Percentiles rank a stretch among this genome's conserved stretches.
phyloP scores from a whole-genome alignment of 192 early-diverging fungal genomes.

The Coemansia sp. region DNA sequence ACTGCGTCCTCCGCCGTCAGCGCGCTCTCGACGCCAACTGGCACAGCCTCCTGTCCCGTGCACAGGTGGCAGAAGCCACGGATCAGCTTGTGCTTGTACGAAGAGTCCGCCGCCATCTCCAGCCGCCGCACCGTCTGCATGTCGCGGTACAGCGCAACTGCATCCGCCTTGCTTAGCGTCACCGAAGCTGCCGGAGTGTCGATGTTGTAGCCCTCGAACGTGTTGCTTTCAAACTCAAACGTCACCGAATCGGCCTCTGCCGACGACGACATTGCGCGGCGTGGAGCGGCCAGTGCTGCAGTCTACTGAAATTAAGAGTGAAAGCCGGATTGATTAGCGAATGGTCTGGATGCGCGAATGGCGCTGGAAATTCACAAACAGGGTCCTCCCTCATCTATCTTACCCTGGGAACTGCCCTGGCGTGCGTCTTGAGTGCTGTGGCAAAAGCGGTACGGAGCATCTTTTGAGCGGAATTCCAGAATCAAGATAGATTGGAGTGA shows the following conservation, averaged over 20 bases:
- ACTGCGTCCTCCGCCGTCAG: constrained; percentile 87
- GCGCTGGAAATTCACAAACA: too few relatives aligned
- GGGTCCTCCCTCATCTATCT: too few relatives aligned
- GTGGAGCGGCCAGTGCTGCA: neutral
- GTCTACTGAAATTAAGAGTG: neutral
- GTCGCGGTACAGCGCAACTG: constrained; percentile 79
- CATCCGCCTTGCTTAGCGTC: constrained; percentile 68
- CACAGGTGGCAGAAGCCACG: constrained; percentile 99
- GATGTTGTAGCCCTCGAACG: constrained; percentile 86
- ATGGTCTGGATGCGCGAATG: neutral
- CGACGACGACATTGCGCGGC: constrained; percentile 33
- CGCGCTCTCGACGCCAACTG: constrained; percentile 92
- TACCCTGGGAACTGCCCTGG: too few relatives aligned
- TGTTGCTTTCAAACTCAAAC: constrained; percentile 69
- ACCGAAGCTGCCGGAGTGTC: constrained; percentile 66
- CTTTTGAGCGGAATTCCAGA: too few relatives aligned
- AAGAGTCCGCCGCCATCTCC: constrained; percentile 91
- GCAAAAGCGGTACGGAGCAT: too few relatives aligned
- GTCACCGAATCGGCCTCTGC: constrained; percentile 45
- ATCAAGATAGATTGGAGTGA: too few relatives aligned
- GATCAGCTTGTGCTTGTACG: constrained; percentile 97
- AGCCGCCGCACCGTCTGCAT: constrained; percentile 90
- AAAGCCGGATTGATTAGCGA: neutral
- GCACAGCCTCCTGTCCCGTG: constrained; percentile 94
- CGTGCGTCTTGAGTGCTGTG: too few relatives aligned